Percentiles rank a stretch among this genome's conserved stretches.
Evolutionary conservation across 2,329 filamentous ascomycete species (phyloP).

Genomic region (Microdochium trichocladiopsis): DNA sequence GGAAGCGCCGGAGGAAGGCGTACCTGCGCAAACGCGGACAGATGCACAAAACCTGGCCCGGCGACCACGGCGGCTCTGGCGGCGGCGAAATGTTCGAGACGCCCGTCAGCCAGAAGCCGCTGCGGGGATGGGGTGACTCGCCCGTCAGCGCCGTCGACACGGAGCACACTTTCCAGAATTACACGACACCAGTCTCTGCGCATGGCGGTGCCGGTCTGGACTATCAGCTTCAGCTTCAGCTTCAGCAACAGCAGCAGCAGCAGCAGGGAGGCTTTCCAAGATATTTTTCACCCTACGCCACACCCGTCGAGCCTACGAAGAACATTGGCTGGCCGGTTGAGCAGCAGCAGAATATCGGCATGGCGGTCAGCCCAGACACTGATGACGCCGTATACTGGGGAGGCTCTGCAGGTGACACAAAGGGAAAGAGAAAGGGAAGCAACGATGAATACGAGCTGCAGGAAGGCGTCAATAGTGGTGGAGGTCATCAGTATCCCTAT

Average conservation of each 20-base stretch:
- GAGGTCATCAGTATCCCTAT: constrained; percentile 9
- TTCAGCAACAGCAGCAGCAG: neutral
- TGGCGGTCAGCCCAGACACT: constrained; percentile 33
- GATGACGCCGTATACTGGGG: constrained; percentile 15
- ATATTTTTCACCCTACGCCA: constrained; percentile 54
- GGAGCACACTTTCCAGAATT: constrained; percentile 10
- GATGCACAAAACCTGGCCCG: constrained; percentile 35
- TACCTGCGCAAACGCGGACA: constrained; percentile 41
- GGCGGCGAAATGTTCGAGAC: constrained; percentile 40
- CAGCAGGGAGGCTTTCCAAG: constrained; percentile 29
- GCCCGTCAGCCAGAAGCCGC: constrained; percentile 45
- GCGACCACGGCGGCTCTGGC: constrained; percentile 16
- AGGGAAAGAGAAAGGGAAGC: constrained; percentile 28
- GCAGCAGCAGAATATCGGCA: constrained; percentile 29
- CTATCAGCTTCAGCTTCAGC: neutral
- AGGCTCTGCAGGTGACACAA: constrained; percentile 17
- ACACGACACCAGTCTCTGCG: neutral
- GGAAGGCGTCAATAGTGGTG: constrained; percentile 30
- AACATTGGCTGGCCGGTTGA: constrained; percentile 28
- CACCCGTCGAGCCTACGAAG: constrained; percentile 26
- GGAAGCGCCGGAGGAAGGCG: constrained; percentile 45
- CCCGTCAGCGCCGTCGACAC: constrained; percentile 33
- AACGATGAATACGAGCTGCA: constrained; percentile 42
- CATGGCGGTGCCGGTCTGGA: neutral
- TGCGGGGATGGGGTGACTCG: constrained; percentile 47